Evolutionary conservation across 148 eudicot species (phyloP), one percentile per base, ranked within the genome.

Genomic region (Camellia japonica): DNA sequence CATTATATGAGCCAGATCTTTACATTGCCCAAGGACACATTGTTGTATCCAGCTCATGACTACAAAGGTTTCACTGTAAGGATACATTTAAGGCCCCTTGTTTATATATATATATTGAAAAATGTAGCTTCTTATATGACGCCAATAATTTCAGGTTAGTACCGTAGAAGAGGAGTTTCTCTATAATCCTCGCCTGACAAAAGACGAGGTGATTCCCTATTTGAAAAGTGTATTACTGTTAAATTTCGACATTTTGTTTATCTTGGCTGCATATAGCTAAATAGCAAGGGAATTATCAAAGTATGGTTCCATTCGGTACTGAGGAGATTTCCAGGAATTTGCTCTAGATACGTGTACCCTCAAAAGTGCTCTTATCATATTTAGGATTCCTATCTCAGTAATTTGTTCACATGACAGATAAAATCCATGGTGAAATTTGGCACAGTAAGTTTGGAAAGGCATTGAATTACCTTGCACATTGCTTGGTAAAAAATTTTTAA

Each of bases 41-140:
- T 96, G 74, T 19, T 96, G 13, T 96, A 91, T 86, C 99, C 99
- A 61, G 99, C 94, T 86, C 99, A 96, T 80, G 99, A 96, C 87
- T 96, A 96, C 89, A 93, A 89, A 87, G 99, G 99, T 43, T 93
- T 90, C 86, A 88, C 88, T 59, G 99, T 95, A 90, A 84, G 94
- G 66, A 78, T 68, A 79, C 60, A 47, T 72, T 79, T 16, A 47
- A 47, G 8, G 30, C 19, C 51, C 64, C 60, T 74, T 62, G 3
- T 66, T 68, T 75, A 42, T 62, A 30, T 42, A 42, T 52, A 14
- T 5, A 49, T 44, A n/a, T 71, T 10, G 0, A 0, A 4, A 74
- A 4, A 74, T 18, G 77, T 71, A 56, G 75, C 70, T 76, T 12
- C 80, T 87, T 15, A 72, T 10, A 18, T 56, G 44, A 65, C 51